Evolutionary conservation across 2,329 filamentous ascomycete genomes (phyloP).

Genomic region (Uncinocarpus reesii): DNA sequence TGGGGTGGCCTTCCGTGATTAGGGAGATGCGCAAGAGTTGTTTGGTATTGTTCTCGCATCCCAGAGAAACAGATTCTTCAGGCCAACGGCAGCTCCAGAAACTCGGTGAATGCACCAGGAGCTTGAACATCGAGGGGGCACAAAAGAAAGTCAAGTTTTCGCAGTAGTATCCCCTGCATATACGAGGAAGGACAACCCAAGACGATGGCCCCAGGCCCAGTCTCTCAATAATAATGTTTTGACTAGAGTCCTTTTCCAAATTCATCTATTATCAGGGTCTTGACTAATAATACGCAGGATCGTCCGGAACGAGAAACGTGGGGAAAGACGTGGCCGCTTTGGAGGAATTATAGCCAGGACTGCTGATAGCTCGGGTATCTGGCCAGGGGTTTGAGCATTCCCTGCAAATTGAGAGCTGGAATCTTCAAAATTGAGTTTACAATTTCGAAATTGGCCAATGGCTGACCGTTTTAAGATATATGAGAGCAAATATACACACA

Average conservation of each 20-base stretch:
- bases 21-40: not conserved
- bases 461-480: not conserved
- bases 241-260: not conserved
- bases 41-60: not conserved
- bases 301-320: slow-evolving; percentile 9
- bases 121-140: too few species aligned
- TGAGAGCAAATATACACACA: not conserved
- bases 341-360: not conserved
- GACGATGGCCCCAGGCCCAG: not conserved
- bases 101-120: too few species aligned
- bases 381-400: not conserved
- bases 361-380: not conserved
- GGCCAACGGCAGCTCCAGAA: not conserved
- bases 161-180: slow-evolving; percentile 2
- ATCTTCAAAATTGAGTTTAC: not conserved
- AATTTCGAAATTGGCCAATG: slow-evolving; percentile 5
- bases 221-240: not conserved
- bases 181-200: not conserved
- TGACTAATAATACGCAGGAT: not conserved
- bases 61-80: not conserved
- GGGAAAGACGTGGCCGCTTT: slow-evolving; percentile 3
- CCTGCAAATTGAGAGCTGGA: slow-evolving; percentile 2
- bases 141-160: too few species aligned
- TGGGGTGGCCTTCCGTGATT: too few species aligned
- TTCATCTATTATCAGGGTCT: not conserved